Base-by-base conservation (phyloP, 345 rosid species). In the Sisymbrium altissimum region DNA sequence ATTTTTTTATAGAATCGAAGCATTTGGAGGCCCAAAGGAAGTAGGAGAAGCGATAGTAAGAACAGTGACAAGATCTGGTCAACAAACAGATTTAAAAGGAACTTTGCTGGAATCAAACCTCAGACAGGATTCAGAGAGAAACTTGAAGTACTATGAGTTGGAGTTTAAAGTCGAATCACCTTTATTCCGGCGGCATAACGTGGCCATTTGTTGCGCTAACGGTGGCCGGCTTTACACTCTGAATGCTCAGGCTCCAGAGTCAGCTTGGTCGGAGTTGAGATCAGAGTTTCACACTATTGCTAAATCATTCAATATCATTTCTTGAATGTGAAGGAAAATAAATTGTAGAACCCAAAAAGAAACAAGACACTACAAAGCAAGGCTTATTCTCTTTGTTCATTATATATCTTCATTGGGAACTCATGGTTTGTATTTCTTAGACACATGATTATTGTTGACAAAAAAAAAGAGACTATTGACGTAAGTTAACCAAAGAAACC, bases 151-250 rank as follows among this genome's bases (percentile, higher is more conserved):
- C 81, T 87, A 87, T 18, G 72, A 81, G 75, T 81, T 92, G 12
- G 99, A 95, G 63, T 95, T 87, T 78, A 81, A 79, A 80, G 96
- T 91, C 0, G 92, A 89, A 60, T 85, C 93, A 30, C 84, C 91
- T 0, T n/a, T 81, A 5, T 88, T 92, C 79, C 82, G 43, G 17
- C 78, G 92, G 57, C 94, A 90, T 57, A 95, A 91, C 23, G 69
- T 90, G 0, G 96, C 99, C 0, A 81, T 87, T 23, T 90, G 97
- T 41, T 95, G 96, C 50, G 82, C 82, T 52, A 77, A 45, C 0
- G 45, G 75, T 9, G 97, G 97, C 5, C 73, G 78, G 73, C 76
- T 94, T 13, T 91, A 86, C 35, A 87, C 93, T 6, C 73, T 94
- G 9, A 91, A 94, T 65, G 89, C 91, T 59, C 96, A 86, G 55